These are phyloP conservation scores for Blastobotrys americana DNA, from an alignment of 805 yeast species.

Conservation along the genomic window DNA sequence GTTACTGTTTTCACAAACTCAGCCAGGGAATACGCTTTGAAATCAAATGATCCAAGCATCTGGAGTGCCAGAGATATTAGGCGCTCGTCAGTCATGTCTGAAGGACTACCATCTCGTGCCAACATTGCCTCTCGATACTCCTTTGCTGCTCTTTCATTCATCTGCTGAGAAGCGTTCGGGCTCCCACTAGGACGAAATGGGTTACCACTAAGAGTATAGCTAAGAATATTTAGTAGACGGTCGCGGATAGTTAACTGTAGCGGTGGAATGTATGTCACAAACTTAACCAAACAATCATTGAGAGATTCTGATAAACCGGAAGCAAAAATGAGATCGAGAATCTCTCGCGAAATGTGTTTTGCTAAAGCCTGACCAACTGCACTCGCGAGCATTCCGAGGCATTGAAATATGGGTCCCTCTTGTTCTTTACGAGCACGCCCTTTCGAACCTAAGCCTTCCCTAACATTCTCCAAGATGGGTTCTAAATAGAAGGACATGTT, in stretches of 20 bases:
- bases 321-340: conserved; percentile 68
- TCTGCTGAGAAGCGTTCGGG: conserved; percentile 47
- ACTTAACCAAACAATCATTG: conserved; percentile 62
- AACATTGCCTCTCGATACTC: conserved; percentile 72
- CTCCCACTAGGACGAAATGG: conserved; percentile 80
- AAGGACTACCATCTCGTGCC: conserved; percentile 55
- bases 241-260: conserved; percentile 65
- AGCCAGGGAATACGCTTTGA: conserved; percentile 66
- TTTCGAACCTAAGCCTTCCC: conserved; percentile 67
- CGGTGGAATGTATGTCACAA: conserved; percentile 72
- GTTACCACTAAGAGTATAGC: conserved; percentile 73
- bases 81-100: conserved; percentile 41
- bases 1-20: conserved; percentile 85
- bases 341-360: conserved; percentile 75
- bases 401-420: conserved; percentile 80
- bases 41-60: conserved; percentile 68
- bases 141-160: conserved; percentile 60
- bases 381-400: conserved; percentile 75
- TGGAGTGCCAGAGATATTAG: conserved; percentile 70
- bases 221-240: conserved; percentile 60
- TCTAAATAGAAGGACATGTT: conserved; percentile 84
- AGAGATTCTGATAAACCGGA: conserved; percentile 81
- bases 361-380: conserved; percentile 93
- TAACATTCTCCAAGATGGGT: conserved; percentile 72
- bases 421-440: conserved; percentile 58